Evolutionary conservation across 176 grass and related monocot genomes (phyloP).

Genomic region (Rhynchospora pubera): DNA sequence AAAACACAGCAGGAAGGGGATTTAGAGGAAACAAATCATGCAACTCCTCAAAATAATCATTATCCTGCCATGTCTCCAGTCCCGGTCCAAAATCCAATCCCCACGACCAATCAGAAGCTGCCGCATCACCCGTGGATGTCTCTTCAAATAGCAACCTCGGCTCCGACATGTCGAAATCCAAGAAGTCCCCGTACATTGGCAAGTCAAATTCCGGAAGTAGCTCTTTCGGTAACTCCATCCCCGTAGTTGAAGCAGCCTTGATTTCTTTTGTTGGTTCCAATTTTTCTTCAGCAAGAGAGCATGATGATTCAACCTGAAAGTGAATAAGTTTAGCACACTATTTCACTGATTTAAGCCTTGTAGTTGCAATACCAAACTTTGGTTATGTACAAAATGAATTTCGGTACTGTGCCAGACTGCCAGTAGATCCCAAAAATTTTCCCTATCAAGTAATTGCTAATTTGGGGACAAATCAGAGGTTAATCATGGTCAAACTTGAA

Average conservation of each 20-base stretch:
- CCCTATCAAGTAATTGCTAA: neutral
- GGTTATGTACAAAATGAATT: too few species aligned
- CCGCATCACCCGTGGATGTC: neutral
- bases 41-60: constrained; percentile 84
- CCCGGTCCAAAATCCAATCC: constrained; percentile 17
- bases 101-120: constrained; percentile 26
- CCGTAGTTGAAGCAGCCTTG: neutral
- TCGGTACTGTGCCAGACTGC: too few species aligned
- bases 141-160: constrained; percentile 40
- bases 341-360: neutral
- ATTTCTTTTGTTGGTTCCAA: neutral
- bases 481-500: neutral
- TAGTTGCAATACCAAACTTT: too few species aligned
- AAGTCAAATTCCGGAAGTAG: constrained; percentile 13
- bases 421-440: neutral
- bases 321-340: neutral
- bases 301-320: constrained; percentile 19
- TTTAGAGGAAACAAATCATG: constrained; percentile 89
- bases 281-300: constrained; percentile 24
- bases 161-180: constrained; percentile 33
- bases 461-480: neutral
- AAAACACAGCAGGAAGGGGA: constrained; percentile 76
- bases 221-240: constrained; percentile 20
- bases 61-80: constrained; percentile 36
- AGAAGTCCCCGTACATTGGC: constrained; percentile 26